Evolutionary conservation across 2,329 filamentous ascomycete species (phyloP), one percentile per base, ranked within the genome.

Genomic region (Scleromitrula shiraiana): DNA sequence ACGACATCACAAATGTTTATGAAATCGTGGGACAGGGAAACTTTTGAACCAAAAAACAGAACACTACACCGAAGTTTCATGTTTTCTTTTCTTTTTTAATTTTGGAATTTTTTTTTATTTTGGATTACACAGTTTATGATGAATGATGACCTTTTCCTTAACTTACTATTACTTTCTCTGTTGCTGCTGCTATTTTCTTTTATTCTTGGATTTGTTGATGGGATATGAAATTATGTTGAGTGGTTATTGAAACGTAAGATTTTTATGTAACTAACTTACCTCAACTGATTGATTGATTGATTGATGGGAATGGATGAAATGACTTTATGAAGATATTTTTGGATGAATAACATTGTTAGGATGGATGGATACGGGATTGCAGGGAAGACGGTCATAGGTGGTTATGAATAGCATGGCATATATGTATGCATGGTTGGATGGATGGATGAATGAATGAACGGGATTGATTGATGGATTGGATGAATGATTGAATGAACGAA

Each of bases 131-230:
- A 41, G 24, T 41, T 47, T 41, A 27, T 47, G 37, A 47, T 41
- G 45, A 47, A 20, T 47, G 24, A 47, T 47, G 45, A 47, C 45
- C 37, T 41, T 47, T 40, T 22, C 20, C 24, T 42, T 33, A 22
- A 27, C 1, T 10, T 35, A 15, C 15, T 14, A 27, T 41, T 29
- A 35, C n/a, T 30, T 24, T 22, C n/a, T n/a, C 32, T 35, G 37
- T 35, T 47, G 29, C 37, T 27, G n/a, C 23, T 46, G 33, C 10
- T 26, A 22, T 14, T 7, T 35, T 29, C 23, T 41, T 23, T 46
- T 22, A 9, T 22, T 27, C 23, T 23, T 47, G 37, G 45, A 29
- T 26, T 20, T 15, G 36, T 8, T 8, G 30, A 20, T 43, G 41
- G 20, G 14, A 35, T 35, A n/a, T n/a, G n/a, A n/a, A n/a, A n/a